Percentiles rank a stretch among this genome's conserved stretches.
Evolutionary conservation across 306 rosid species (phyloP).

Genomic region (Argentina anserina): DNA sequence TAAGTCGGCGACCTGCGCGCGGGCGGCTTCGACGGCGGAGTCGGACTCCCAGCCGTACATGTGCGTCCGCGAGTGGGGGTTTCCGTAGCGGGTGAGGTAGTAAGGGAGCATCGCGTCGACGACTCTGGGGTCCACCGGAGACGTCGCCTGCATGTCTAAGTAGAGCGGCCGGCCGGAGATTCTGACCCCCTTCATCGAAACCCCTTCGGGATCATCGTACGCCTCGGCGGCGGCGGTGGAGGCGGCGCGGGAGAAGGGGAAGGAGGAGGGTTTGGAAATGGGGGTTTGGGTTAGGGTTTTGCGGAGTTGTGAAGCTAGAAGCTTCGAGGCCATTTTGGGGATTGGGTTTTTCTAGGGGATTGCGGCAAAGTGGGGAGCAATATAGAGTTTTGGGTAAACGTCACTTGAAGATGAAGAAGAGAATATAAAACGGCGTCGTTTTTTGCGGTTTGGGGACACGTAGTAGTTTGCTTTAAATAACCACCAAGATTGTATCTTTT

Average conservation of each 20-base stretch:
- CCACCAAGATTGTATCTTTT: neutral
- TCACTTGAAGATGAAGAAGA: neutral
- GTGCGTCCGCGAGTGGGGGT: conserved; percentile 93
- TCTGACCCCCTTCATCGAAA: conserved; percentile 71
- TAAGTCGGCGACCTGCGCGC: conserved; percentile 66
- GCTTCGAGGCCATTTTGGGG: conserved; percentile 52
- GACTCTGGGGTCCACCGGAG: conserved; percentile 89
- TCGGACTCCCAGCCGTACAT: conserved; percentile 96
- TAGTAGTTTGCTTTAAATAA: conserved; percentile 21
- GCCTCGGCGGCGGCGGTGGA: conserved; percentile 33
- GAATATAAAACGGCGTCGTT: conserved; percentile 9
- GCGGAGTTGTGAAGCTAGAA: conserved; percentile 52
- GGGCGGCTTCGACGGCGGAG: conserved; percentile 76
- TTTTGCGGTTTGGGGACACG: conserved; percentile 2
- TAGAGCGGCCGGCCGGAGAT: conserved; percentile 80
- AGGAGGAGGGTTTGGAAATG: conserved; percentile 10
- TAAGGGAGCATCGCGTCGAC: conserved; percentile 91
- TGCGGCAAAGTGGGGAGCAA: neutral
- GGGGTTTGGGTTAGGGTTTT: conserved; percentile 20
- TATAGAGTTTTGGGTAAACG: neutral
- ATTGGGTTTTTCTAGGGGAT: neutral
- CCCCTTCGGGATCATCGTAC: conserved; percentile 42
- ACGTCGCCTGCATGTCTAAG: conserved; percentile 83
- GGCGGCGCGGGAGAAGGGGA: conserved; percentile 13
- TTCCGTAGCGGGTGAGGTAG: conserved; percentile 62